Percentiles rank a stretch among this genome's conserved stretches.
Evolutionary conservation across 2,329 filamentous ascomycete genomes (phyloP).

Genomic region (Xylaria polymorpha): DNA sequence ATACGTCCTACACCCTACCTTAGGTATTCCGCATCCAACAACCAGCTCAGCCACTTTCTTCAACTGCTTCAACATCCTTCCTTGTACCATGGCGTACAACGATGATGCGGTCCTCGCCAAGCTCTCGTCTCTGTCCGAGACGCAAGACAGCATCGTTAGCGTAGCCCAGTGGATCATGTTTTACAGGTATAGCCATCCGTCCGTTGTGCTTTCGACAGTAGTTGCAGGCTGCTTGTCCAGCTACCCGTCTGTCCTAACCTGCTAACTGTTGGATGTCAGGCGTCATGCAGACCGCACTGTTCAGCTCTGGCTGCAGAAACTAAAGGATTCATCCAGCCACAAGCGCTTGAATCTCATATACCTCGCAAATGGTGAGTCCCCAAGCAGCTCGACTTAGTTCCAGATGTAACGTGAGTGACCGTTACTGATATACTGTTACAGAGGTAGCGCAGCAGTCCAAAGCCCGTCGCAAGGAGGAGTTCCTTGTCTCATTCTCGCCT

Average conservation of each 20-base stretch:
- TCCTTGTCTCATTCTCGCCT: conserved; percentile 89
- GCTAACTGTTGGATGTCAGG: conserved; percentile 61
- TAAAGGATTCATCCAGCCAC: conserved; percentile 86
- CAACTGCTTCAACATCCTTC: conserved; percentile 6
- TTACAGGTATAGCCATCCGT: conserved; percentile 74
- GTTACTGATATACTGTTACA: conserved; percentile 52
- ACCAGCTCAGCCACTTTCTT: conserved; percentile 6
- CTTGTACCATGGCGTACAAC: conserved; percentile 85
- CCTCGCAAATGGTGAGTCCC: conserved; percentile 84
- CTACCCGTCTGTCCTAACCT: conserved; percentile 23
- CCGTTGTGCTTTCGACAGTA: conserved; percentile 23
- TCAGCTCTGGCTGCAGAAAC: conserved; percentile 87
- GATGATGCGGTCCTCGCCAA: conserved; percentile 96
- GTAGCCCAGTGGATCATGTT: conserved; percentile 99
- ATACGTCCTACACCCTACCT: neutral
- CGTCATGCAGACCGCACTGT: conserved; percentile 93
- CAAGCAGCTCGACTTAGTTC: neutral
- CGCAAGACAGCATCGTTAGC: conserved; percentile 94
- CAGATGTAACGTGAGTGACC: conserved; percentile 25
- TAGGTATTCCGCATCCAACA: conserved; percentile 1
- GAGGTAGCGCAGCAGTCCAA: conserved; percentile 98
- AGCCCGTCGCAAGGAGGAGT: conserved; percentile 90
- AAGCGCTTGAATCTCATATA: conserved; percentile 94
- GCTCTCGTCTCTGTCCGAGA: conserved; percentile 94
- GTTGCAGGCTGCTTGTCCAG: conserved; percentile 9